These are phyloP conservation scores for Parasitella parasitica DNA, from an alignment of 371 early-diverging fungal genomes.

Conservation along the genomic window DNA sequence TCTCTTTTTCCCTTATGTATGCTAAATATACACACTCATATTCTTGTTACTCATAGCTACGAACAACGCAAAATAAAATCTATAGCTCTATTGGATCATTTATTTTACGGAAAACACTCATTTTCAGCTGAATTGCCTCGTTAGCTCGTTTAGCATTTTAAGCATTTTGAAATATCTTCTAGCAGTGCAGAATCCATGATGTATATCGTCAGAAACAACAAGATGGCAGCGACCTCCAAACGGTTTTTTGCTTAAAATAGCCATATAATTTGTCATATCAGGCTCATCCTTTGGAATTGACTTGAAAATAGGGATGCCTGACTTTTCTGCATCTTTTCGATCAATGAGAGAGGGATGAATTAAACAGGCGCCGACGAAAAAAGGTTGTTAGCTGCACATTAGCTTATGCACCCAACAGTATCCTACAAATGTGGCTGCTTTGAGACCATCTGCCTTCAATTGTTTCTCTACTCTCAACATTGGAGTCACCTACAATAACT, in stretches of 20 bases:
- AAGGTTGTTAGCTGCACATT: slow-evolving; percentile 29
- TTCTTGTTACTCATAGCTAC: too few species aligned
- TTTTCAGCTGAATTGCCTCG: slow-evolving; percentile 46
- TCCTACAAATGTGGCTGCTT: slow-evolving; percentile 50
- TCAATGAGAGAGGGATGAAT: slow-evolving; percentile 62
- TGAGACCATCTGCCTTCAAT: slow-evolving; percentile 41
- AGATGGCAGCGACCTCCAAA: slow-evolving; percentile 50
- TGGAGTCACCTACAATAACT: too few species aligned
- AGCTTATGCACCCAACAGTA: slow-evolving; percentile 72
- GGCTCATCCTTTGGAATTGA: slow-evolving; percentile 62
- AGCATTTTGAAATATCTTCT: slow-evolving; percentile 58
- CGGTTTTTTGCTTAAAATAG: slow-evolving; percentile 45
- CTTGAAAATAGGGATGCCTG: slow-evolving; percentile 54
- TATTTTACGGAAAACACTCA: too few species aligned
- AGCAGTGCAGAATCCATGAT: slow-evolving; percentile 68
- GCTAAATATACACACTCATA: too few species aligned
- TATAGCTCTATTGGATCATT: too few species aligned
- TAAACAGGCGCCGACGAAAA: slow-evolving; percentile 48
- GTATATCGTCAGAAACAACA: slow-evolving; percentile 63
- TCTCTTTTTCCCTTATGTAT: too few species aligned
- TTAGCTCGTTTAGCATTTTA: slow-evolving; percentile 46
- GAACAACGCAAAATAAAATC: too few species aligned
- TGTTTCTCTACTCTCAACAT: slow-evolving; percentile 28
- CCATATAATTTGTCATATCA: slow-evolving; percentile 51
- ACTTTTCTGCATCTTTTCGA: slow-evolving; percentile 48